Base-by-base conservation (phyloP, 1,284 basidiomycete genomes). In the Irpex rosettiformis region DNA sequence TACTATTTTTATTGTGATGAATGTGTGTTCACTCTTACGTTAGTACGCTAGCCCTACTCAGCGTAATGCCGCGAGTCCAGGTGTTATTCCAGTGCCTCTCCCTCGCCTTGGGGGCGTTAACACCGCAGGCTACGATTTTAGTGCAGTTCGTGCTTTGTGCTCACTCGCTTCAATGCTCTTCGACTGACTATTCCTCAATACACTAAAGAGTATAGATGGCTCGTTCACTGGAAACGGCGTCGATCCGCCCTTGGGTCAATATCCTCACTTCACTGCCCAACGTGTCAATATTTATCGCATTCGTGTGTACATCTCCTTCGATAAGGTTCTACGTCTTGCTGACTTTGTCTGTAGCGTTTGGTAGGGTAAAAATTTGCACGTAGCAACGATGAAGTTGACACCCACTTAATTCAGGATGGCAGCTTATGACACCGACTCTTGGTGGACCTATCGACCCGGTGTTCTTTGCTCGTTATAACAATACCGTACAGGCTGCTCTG, bases 221-320 rank as follows among this genome's bases (percentile, higher is more conserved):
- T 75, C 73, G 43, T 79, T 75, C 70, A 75, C 65, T 42, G 76
- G 73, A 22, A 75, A 72, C 30, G 71, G 73, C 10, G 63, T 65
- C 25, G 30, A 60, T 27, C 78, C 79, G 27, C 77, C 78, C 3
- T 58, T 69, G 0, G 57, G 67, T 22, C 78, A 80, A 60, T 79
- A 72, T 66, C 62, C 71, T 5, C 78, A 81, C 66, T 80, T 80
- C 63, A 71, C 75, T n/a, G 63, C 63, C 7, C 69, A 79, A 64
- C 77, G 77, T 52, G 78, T 73, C 13, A 80, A 80, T 62, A 64
- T 77, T 49, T 79, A 76, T 73, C 74, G 78, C 25, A 77, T 80
- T 63, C 78, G 70, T 72, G 45, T 62, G 70, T 70, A 16, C 2
- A 0, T 29, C 1, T 4, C 8, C 0, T 49, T 10, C 49, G 25